Evolutionary conservation across 345 rosid genomes (phyloP), one percentile per base, ranked within the genome.

Genomic region (Arabidopsis suecica): DNA sequence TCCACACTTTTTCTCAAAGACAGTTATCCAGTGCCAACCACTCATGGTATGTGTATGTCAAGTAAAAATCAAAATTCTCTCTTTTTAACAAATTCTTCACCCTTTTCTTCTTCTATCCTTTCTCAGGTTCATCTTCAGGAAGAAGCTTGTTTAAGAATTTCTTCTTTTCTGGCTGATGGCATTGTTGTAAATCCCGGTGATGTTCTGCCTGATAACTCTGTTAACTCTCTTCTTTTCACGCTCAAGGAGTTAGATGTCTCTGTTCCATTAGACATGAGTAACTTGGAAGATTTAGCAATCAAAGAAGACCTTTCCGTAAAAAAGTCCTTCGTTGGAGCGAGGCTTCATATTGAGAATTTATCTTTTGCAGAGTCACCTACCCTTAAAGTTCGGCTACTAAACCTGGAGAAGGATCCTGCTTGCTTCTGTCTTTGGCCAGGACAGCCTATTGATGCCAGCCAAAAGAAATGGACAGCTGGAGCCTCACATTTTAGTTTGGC

Each of bases 361-460:
- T 86, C 79, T 72, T 88, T 95, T 83, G 83, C 87, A 5, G 97
- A 95, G 80, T 92, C 99, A 57, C 98, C 98, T 66, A 85, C 79
- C 30, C 83, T 92, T 54, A 92, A 87, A 86, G 83, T 82, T 57
- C 84, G 79, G 81, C 77, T 88, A 36, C 88, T 95, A 80, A 88
- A 90, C 75, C 85, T 95, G 75, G 97, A 92, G 78, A 95, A 90
- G 78, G 98, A 95, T 85, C 97, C 98, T 79, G 97, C 98, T 79
- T 95, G 98, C 84, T 95, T 95, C 79, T 83, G 81, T 69, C 81
- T 95, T 58, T 95, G 98, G 99, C 81, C 82, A 10, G 96, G 87
- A 66, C 98, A 95, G 79, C 97, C 98, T 10, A 71, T 90, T 79
- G 97, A 92, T 81, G 94, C 98, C 68, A 95, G 99, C 92, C 93